Conservation (phyloP, 164 flowering plant genomes). For the Cinnamomum chago region DNA sequence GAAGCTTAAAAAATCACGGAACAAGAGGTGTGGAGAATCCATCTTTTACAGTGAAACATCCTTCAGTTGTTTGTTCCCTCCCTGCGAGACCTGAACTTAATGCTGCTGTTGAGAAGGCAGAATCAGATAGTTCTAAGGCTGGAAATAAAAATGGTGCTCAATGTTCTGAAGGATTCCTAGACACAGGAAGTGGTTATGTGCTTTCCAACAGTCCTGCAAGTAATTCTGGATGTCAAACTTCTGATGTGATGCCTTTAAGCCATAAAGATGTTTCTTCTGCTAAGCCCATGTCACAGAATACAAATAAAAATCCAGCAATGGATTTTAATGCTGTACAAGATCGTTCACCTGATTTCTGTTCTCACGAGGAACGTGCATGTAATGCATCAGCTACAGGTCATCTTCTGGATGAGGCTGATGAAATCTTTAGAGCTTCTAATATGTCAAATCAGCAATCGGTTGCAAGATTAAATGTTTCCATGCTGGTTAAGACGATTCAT, state of each 20-base stretch:
- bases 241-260: conserved; percentile 3
- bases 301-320: conserved; percentile 9
- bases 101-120: neutral
- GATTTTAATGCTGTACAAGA: conserved; percentile 13
- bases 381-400: conserved; percentile 15
- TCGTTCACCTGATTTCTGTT: conserved; percentile 18
- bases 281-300: neutral
- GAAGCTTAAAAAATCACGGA: neutral
- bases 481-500: conserved; percentile 35
- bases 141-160: conserved; percentile 12
- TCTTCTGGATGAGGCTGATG: conserved; percentile 15
- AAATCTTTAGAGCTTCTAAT: conserved; percentile 9
- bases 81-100: neutral
- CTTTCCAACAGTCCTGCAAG: conserved; percentile 5
- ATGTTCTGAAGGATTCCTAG: conserved; percentile 12
- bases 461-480: conserved; percentile 25
- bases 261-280: conserved; percentile 13
- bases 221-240: conserved; percentile 12
- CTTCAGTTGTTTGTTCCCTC: conserved; percentile 8
- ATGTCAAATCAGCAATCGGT: conserved; percentile 5
- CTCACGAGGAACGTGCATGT: conserved; percentile 9
- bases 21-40: conserved; percentile 10
- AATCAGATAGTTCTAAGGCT: conserved; percentile 7
- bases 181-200: conserved; percentile 10
- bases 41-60: conserved; percentile 11